Evolutionary conservation across 805 yeast species (phyloP).

Genomic region (Candida hungchunana): DNA sequence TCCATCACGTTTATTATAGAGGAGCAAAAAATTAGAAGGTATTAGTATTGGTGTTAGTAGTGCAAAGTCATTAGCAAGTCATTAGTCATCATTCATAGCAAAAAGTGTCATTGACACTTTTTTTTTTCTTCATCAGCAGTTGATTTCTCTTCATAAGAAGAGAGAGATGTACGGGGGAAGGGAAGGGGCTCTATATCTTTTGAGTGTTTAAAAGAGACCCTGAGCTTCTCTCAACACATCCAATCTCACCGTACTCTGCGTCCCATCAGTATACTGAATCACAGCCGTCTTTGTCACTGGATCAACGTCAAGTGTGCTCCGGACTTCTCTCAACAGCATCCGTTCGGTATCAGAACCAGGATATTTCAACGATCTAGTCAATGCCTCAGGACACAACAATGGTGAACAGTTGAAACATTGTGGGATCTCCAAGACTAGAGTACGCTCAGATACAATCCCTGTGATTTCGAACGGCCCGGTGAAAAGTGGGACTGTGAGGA

Average conservation of each 20-base stretch:
- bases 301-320: neutral
- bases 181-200: no score
- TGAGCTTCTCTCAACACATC: conserved; percentile 5
- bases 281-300: conserved; percentile 3
- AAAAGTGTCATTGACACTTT: no score
- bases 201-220: neutral
- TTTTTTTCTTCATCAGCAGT: no score
- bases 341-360: conserved; percentile 1
- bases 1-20: no score
- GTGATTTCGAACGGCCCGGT: conserved; percentile 7
- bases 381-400: conserved; percentile 2
- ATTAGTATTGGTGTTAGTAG: no score
- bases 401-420: conserved; percentile 6
- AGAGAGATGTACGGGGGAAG: no score
- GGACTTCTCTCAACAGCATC: conserved; percentile 5
- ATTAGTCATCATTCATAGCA: no score
- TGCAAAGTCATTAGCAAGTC: no score
- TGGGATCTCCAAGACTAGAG: conserved; percentile 7
- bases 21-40: no score
- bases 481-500: conserved; percentile 1
- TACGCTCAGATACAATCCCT: conserved; percentile 2
- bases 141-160: no score
- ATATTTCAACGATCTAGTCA: conserved; percentile 1
- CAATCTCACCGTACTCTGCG: conserved; percentile 5
- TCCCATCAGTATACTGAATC: conserved; percentile 6